phyloP scores from a whole-genome alignment of 23 red algal genomes.

The Agarophyton chilense region DNA sequence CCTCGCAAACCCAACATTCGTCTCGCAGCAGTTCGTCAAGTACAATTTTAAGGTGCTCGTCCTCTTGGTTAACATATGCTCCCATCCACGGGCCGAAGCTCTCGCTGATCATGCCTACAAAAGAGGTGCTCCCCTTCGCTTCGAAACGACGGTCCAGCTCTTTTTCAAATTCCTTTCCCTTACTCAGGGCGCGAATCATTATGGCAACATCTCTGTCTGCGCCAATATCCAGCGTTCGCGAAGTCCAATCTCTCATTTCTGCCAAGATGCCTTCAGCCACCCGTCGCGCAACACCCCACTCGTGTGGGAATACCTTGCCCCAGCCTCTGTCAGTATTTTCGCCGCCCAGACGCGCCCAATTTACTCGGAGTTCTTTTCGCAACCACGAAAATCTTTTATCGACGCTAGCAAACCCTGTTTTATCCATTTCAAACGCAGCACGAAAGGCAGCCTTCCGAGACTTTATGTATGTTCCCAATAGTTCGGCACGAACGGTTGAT shows the following conservation, averaged over 20 bases:
- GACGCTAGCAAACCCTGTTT: constrained; percentile 25
- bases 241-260: constrained; percentile 54
- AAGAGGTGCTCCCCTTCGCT: not conserved
- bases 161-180: constrained; percentile 85
- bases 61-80: constrained; percentile 86
- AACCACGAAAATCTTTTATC: constrained; percentile 87
- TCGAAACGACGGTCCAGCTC: constrained; percentile 84
- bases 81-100: constrained; percentile 93
- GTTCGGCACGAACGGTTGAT: constrained; percentile 35
- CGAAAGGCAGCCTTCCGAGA: constrained; percentile 55
- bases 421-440: constrained; percentile 74
- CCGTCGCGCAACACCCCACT: constrained; percentile 74
- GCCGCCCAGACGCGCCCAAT: constrained; percentile 64
- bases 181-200: constrained; percentile 82
- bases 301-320: constrained; percentile 76
- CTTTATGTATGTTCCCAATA: constrained; percentile 50
- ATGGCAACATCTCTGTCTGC: constrained; percentile 81
- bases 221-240: constrained; percentile 56
- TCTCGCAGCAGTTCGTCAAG: constrained; percentile 62
- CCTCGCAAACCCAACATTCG: constrained; percentile 81
- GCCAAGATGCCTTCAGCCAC: constrained; percentile 61
- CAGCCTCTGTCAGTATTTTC: constrained; percentile 75
- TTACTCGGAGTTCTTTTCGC: constrained; percentile 76
- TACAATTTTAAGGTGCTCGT: constrained; percentile 73
- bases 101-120: constrained; percentile 80